A percentile compares a stretch with the other conserved stretches of the same genome.
Evolutionary conservation across 768 basidiomycete genomes (phyloP).

Genomic region (Psilocybe tampanensis): DNA sequence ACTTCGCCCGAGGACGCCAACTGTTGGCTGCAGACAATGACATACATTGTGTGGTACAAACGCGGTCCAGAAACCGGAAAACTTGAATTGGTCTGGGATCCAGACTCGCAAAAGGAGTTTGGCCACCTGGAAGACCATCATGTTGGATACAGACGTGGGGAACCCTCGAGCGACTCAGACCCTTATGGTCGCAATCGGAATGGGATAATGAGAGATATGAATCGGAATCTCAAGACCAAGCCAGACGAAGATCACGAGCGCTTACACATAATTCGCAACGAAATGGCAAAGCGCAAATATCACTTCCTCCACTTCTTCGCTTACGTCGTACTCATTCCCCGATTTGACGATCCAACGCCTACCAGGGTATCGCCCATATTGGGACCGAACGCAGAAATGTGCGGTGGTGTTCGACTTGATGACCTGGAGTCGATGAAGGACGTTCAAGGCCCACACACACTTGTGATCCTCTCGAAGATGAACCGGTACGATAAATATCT

Average conservation of each 20-base stretch:
- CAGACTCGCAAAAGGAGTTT: not conserved
- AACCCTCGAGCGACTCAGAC: not conserved
- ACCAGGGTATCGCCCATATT: not conserved
- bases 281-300: not conserved
- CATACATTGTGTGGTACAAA: conserved; percentile 2
- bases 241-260: not conserved
- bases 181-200: not conserved
- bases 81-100: not conserved
- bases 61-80: not conserved
- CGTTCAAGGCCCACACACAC: not conserved
- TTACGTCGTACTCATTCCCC: not conserved
- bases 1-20: not conserved
- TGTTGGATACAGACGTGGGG: not conserved
- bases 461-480: not conserved
- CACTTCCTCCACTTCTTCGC: conserved; percentile 1
- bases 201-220: not conserved
- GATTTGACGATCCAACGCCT: not conserved
- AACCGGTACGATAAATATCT: conserved; percentile 2
- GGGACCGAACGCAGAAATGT: not conserved
- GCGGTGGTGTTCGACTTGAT: conserved; percentile 1
- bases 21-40: not conserved
- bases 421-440: not conserved
- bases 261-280: not conserved
- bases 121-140: not conserved
- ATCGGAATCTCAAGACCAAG: not conserved